These are phyloP conservation scores for Fusarium sp. DNA, from an alignment of 2,329 filamentous ascomycete species.

Conservation along the genomic window DNA sequence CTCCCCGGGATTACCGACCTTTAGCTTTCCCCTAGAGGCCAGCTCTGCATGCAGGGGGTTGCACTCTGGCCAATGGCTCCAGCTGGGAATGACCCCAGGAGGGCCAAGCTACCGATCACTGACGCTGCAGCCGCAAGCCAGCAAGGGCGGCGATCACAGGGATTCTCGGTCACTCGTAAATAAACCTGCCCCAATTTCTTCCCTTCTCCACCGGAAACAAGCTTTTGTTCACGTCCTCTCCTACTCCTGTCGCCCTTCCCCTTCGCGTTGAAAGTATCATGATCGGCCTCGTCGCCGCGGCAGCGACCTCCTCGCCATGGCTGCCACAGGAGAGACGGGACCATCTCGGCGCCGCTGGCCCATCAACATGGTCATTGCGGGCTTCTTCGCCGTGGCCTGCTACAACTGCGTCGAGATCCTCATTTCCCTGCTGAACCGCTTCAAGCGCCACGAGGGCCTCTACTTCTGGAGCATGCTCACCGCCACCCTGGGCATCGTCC, in stretches of 20 bases:
- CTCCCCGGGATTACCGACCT: background rate
- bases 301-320: slow-evolving; percentile 25
- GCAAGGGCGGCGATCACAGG: background rate
- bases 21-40: background rate
- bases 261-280: background rate
- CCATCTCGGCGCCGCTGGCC: slow-evolving; percentile 23
- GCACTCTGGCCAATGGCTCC: background rate
- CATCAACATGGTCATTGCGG: slow-evolving; percentile 34
- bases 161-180: background rate
- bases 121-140: background rate
- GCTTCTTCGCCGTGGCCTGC: slow-evolving; percentile 32
- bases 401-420: slow-evolving; percentile 38
- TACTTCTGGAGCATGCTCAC: slow-evolving; percentile 36
- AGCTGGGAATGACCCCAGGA: background rate
- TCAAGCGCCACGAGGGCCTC: slow-evolving; percentile 31
- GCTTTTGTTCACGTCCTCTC: background rate
- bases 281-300: slow-evolving; percentile 11
- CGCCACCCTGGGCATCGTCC: slow-evolving; percentile 22
- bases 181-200: background rate
- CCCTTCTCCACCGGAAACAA: background rate
- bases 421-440: slow-evolving; percentile 28
- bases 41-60: background rate
- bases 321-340: slow-evolving; percentile 25
- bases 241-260: background rate
- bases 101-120: background rate